Evolutionary conservation across 2,329 filamentous ascomycete species (phyloP).

Genomic region (Hirsutella thompsonii): DNA sequence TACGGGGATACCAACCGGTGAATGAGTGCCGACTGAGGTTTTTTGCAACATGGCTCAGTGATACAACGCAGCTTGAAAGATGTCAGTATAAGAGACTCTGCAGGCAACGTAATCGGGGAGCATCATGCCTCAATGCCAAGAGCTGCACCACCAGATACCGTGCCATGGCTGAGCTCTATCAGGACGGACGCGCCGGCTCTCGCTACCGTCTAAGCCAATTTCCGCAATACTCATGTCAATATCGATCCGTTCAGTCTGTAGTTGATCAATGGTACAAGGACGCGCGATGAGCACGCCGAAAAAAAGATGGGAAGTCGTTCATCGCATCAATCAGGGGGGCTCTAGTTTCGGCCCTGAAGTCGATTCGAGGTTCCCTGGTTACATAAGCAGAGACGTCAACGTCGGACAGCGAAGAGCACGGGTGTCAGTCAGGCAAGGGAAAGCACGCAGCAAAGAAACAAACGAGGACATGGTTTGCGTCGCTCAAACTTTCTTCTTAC

Average conservation of each 20-base stretch:
- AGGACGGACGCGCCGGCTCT: not conserved
- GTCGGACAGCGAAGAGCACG: too few species aligned
- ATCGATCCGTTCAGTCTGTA: too few species aligned
- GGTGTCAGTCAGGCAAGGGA: too few species aligned
- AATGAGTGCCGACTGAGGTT: constrained; percentile 34
- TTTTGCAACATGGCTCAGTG: constrained; percentile 34
- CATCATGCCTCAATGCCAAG: constrained; percentile 6
- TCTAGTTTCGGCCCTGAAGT: not conserved
- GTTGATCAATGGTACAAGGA: too few species aligned
- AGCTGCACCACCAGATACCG: constrained; percentile 4
- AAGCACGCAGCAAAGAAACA: too few species aligned
- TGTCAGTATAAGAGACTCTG: not conserved
- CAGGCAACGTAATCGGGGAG: not conserved
- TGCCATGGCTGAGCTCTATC: constrained; percentile 3
- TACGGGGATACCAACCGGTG: constrained; percentile 23
- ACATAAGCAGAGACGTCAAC: too few species aligned
- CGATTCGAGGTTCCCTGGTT: too few species aligned
- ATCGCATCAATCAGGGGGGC: not conserved
- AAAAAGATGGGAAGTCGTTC: not conserved
- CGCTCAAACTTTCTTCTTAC: too few species aligned
- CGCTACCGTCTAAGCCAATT: not conserved
- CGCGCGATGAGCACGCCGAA: too few species aligned
- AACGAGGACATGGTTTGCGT: too few species aligned
- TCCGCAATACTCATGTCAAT: not conserved
- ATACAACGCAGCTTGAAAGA: constrained; percentile 26